A percentile compares a stretch with the other conserved stretches of the same genome.
Evolutionary conservation across 331 rosid genomes (phyloP).

Genomic region (Stylosanthes scabra): DNA sequence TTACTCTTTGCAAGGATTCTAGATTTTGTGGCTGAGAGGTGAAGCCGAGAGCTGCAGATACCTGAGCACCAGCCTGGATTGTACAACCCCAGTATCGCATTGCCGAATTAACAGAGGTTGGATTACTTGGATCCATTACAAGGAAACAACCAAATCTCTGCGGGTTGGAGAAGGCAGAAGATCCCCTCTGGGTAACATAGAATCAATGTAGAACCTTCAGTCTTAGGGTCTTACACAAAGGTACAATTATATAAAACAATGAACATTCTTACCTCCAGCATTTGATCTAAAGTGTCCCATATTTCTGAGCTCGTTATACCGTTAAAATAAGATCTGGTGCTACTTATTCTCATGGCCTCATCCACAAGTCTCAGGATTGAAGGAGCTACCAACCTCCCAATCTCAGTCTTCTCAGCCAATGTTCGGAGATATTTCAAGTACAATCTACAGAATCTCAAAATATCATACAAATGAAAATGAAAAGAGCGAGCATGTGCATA

Average conservation of each 20-base stretch:
- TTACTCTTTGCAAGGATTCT: slow-evolving; percentile 53
- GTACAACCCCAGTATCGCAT: slow-evolving; percentile 94
- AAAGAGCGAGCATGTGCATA: slow-evolving; percentile 1
- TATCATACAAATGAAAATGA: slow-evolving; percentile 25
- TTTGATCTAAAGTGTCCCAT: slow-evolving; percentile 76
- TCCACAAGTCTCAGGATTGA: slow-evolving; percentile 87
- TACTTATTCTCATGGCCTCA: slow-evolving; percentile 71
- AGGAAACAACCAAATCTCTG: slow-evolving; percentile 76
- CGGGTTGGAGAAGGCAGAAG: slow-evolving; percentile 75
- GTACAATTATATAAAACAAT: slow-evolving; percentile 2
- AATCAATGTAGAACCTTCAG: slow-evolving; percentile 36
- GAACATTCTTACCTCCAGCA: slow-evolving; percentile 72
- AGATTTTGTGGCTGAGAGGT: slow-evolving; percentile 45
- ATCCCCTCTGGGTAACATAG: slow-evolving; percentile 67
- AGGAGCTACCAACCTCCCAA: slow-evolving; percentile 95
- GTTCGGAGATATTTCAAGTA: slow-evolving; percentile 81
- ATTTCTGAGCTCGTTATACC: slow-evolving; percentile 75
- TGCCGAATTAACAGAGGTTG: slow-evolving; percentile 70
- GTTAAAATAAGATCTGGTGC: slow-evolving; percentile 52
- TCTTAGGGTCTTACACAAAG: slow-evolving; percentile 25
- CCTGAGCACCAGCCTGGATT: slow-evolving; percentile 88
- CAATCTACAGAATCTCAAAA: slow-evolving; percentile 56
- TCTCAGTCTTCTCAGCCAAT: slow-evolving; percentile 83
- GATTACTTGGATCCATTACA: slow-evolving; percentile 77
- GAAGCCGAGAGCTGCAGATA: slow-evolving; percentile 77